Base-by-base conservation (phyloP, 331 rosid species). In the Dryas integrifolia region DNA sequence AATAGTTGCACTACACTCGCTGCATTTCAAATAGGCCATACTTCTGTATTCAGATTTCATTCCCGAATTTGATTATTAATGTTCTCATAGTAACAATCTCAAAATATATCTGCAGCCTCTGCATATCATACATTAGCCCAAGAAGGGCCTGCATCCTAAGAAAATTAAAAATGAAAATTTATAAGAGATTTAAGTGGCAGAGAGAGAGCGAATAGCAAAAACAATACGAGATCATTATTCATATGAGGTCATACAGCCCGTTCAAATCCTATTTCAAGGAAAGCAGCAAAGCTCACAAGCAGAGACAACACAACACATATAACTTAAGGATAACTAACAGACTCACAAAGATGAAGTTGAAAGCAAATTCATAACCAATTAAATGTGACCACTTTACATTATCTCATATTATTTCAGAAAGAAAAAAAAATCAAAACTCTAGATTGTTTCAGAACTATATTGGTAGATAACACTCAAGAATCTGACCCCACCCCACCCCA, bases 201-300 rank as follows among this genome's bases (percentile, higher is more conserved):
- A 15, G 49, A 41, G 14, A 62, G 48, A 49, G 13, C 15, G 12
- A 49, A 15, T 5, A 49, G 15, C 15, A 49, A 15, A 49, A 13
- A 49, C 14, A 49, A 12, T 49, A 49, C 5, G 16, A 49, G 53
- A 49, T 10, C 53, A 21, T 21, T 21, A 4, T 10, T 5, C 15
- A 49, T 12, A 30, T 8, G 14, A 4, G n/a, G 47, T 15, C 72
- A 49, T 4, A 38, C 52, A 56, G 61, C 39, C 6, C 21, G 9
- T 56, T 21, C 39, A 18, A 21, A 18, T 21, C 69, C 55, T 41
- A 63, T 7, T 13, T 13, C 8, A 26, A 66, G 5, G 45, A 50
- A 67, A 8, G 61, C 61, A 51, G 73, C 48, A 68, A n/a, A 50
- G 10, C 50, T 50, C 26, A n/a, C 16, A 68, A 14, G 35, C 46